These are phyloP conservation scores for Aspergillus tamarii DNA, from an alignment of 2,329 filamentous ascomycete genomes.

Conservation along the genomic window DNA sequence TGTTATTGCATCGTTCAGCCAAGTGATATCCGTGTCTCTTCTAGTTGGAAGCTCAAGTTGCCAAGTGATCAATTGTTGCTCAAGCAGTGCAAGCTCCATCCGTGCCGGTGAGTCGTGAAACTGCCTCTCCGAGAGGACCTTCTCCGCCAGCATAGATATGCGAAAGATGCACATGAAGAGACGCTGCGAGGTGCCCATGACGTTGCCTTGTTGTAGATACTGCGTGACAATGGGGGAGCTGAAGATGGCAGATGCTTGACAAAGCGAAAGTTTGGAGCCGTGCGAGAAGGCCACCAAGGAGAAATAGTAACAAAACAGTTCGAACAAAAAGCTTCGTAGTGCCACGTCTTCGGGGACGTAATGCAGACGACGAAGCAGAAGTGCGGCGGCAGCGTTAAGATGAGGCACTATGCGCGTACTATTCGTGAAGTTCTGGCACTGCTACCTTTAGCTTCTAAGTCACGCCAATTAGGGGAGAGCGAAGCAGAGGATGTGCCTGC, in stretches of 20 bases:
- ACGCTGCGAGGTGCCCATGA: slow-evolving; percentile 10
- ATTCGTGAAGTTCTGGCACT: slow-evolving; percentile 13
- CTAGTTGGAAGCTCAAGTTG: neutral
- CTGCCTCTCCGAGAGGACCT: neutral
- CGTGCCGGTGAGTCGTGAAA: neutral
- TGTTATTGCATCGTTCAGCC: slow-evolving; percentile 4
- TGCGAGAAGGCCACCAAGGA: slow-evolving; percentile 10
- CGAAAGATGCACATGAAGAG: slow-evolving; percentile 11
- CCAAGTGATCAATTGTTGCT: neutral
- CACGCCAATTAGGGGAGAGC: neutral
- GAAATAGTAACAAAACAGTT: slow-evolving; percentile 17
- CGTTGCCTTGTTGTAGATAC: neutral
- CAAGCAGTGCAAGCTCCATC: neutral
- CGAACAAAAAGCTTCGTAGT: slow-evolving; percentile 6
- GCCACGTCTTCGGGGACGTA: neutral
- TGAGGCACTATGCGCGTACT: slow-evolving; percentile 10
- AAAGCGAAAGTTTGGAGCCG: neutral
- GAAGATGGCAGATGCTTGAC: slow-evolving; percentile 1
- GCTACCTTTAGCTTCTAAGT: neutral
- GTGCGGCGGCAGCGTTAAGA: slow-evolving; percentile 12
- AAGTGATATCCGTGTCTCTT: neutral
- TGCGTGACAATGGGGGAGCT: neutral
- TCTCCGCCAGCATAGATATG: neutral
- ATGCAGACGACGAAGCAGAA: slow-evolving; percentile 6
- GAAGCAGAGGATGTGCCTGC: neutral